Conservation (phyloP, 208 protist genomes). For the Blechomonas ayalai region DNA sequence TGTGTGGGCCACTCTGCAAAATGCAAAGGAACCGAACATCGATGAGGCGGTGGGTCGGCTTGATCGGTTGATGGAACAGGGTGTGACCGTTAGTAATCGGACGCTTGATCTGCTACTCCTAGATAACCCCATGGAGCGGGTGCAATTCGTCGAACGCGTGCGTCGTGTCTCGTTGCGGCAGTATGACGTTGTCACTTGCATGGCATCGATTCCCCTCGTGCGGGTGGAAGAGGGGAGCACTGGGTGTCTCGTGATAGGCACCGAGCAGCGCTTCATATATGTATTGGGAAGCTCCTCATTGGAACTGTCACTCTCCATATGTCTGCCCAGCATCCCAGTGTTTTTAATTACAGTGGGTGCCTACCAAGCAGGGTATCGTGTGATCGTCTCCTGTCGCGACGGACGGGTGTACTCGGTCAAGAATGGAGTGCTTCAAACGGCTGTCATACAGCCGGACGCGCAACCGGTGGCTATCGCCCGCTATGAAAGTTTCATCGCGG, state of each 20-base stretch:
- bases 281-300: constrained; percentile 54
- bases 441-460: constrained; percentile 86
- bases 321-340: constrained; percentile 64
- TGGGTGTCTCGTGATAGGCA: constrained; percentile 88
- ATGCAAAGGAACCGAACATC: constrained; percentile 12
- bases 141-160: constrained; percentile 29
- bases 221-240: constrained; percentile 40
- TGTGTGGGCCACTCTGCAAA: constrained; percentile 56
- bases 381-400: constrained; percentile 90
- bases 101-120: constrained; percentile 72
- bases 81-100: constrained; percentile 52
- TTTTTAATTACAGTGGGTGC: constrained; percentile 65
- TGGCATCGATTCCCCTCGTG: constrained; percentile 68
- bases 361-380: constrained; percentile 85
- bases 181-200: constrained; percentile 77
- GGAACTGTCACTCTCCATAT: constrained; percentile 45
- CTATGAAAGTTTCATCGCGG: constrained; percentile 79
- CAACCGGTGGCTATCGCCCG: constrained; percentile 75
- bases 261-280: constrained; percentile 78
- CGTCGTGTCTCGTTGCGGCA: constrained; percentile 47
- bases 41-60: constrained; percentile 32
- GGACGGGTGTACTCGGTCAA: constrained; percentile 91
- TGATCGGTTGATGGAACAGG: constrained; percentile 33
- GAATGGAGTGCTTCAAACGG: constrained; percentile 64
- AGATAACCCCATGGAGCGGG: constrained; percentile 35